These are phyloP conservation scores for Eremothecium sinecaudum DNA, from an alignment of 1,139 yeast species.

Conservation along the genomic window DNA sequence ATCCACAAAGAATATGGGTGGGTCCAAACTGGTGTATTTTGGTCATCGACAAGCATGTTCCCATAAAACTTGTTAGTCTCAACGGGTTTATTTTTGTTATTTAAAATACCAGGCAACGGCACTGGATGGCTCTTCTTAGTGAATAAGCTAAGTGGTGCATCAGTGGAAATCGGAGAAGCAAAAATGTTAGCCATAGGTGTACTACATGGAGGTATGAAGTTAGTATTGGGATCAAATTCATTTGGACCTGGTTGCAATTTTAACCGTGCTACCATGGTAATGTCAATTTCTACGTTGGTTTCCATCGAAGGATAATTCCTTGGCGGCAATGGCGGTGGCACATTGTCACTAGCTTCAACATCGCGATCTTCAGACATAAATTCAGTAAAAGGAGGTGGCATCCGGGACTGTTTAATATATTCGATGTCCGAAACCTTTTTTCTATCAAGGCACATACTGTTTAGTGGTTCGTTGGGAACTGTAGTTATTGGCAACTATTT, in stretches of 20 bases:
- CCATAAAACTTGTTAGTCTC: conserved; percentile 81
- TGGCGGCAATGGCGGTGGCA: conserved; percentile 11
- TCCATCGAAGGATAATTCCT: conserved; percentile 8
- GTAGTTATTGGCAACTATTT: too few relatives aligned
- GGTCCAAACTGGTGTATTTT: conserved; percentile 60
- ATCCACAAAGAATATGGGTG: conserved; percentile 78
- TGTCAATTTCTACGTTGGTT: too few relatives aligned
- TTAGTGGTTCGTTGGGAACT: too few relatives aligned
- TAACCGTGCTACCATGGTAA: too few relatives aligned
- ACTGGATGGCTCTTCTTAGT: conserved; percentile 39
- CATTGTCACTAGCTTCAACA: too few relatives aligned
- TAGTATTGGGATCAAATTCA: neutral
- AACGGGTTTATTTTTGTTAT: conserved; percentile 39
- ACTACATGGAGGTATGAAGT: neutral
- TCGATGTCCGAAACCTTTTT: too few relatives aligned
- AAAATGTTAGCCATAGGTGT: conserved; percentile 21
- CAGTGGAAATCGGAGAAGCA: conserved; percentile 31
- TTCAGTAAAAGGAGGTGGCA: too few relatives aligned
- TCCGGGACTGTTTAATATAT: too few relatives aligned
- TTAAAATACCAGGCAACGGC: conserved; percentile 39
- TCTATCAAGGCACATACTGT: too few relatives aligned
- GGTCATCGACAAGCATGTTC: conserved; percentile 59
- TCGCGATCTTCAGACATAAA: too few relatives aligned
- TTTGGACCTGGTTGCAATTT: too few relatives aligned
- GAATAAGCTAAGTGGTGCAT: conserved; percentile 45